Conservation (phyloP, 2,329 filamentous ascomycete species). For the Chaetothyriales sp. region DNA sequence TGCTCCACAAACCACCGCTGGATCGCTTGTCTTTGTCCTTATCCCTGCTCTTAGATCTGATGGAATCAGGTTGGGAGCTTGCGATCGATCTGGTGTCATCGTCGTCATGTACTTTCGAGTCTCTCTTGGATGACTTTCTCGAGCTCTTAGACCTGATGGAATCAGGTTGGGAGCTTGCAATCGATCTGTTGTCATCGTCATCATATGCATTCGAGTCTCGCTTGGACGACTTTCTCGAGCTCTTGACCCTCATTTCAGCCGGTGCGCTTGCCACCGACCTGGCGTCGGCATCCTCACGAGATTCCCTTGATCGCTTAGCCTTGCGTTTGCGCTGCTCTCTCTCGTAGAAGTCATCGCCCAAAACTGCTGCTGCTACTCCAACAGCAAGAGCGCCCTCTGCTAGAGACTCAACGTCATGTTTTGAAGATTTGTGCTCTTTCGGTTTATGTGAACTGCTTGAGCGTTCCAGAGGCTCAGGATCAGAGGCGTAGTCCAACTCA, state of each 20-base stretch:
- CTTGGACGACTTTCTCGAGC: slow-evolving; percentile 20
- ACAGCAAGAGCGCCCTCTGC: slow-evolving; percentile 3
- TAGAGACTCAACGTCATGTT: slow-evolving; percentile 6
- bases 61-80: slow-evolving; percentile 6
- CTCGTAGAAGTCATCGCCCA: slow-evolving; percentile 7
- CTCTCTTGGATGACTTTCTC: slow-evolving; percentile 19
- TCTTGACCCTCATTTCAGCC: slow-evolving; percentile 20
- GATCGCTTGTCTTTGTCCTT: slow-evolving; percentile 16
- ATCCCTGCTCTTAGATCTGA: slow-evolving; percentile 22
- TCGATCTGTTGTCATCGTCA: slow-evolving; percentile 9
- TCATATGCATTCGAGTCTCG: slow-evolving; percentile 15
- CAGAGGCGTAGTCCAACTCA: slow-evolving; percentile 7
- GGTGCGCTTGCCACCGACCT: slow-evolving; percentile 23
- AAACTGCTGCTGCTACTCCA: slow-evolving; percentile 1
- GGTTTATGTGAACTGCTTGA: slow-evolving; percentile 2
- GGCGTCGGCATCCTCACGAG: slow-evolving; percentile 24
- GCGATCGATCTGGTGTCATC: slow-evolving; percentile 8
- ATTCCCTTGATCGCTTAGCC: slow-evolving; percentile 19
- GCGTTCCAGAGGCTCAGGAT: slow-evolving; percentile 12
- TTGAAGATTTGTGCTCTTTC: slow-evolving; percentile 3
- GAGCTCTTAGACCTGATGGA: slow-evolving; percentile 21
- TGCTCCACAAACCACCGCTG: slow-evolving; percentile 23
- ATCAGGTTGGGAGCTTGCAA: slow-evolving; percentile 3
- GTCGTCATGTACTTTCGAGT: slow-evolving; percentile 15
- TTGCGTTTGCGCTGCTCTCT: slow-evolving; percentile 20